Conservation (phyloP, 176 grass and related monocot genomes). For the Aegilops longissima region DNA sequence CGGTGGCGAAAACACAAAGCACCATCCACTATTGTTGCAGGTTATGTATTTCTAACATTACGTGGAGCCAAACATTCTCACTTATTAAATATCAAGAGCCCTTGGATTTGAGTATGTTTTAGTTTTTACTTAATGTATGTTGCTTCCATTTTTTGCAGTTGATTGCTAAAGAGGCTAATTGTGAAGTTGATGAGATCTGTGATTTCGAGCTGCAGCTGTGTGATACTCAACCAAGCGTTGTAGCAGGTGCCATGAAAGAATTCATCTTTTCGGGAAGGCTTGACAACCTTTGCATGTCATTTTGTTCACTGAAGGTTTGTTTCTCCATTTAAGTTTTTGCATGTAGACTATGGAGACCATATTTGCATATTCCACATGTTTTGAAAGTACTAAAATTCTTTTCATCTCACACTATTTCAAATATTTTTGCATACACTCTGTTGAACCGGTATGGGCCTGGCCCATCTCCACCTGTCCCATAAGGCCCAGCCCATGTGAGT, state of each 20-base stretch:
- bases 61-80: not conserved
- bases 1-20: conserved; percentile 52
- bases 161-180: conserved; percentile 74
- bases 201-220: conserved; percentile 96
- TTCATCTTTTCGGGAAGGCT: conserved; percentile 98
- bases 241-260: conserved; percentile 90
- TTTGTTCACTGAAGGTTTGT: conserved; percentile 85
- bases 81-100: conserved; percentile 9
- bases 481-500: too few species aligned
- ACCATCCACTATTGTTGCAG: conserved; percentile 83
- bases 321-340: not conserved
- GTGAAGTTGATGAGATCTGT: conserved; percentile 74
- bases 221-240: conserved; percentile 84
- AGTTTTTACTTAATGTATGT: not conserved
- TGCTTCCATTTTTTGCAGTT: conserved; percentile 48
- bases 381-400: conserved; percentile 2
- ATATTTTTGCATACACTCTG: conserved; percentile 2
- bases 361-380: not conserved
- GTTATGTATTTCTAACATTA: conserved; percentile 30
- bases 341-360: not conserved
- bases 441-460: too few species aligned
- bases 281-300: conserved; percentile 99
- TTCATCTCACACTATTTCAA: not conserved
- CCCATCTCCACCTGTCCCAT: too few species aligned
- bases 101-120: not conserved